phyloP scores from a whole-genome alignment of 2,329 filamentous ascomycete species.

The Aotearoamyces nothofagi region DNA sequence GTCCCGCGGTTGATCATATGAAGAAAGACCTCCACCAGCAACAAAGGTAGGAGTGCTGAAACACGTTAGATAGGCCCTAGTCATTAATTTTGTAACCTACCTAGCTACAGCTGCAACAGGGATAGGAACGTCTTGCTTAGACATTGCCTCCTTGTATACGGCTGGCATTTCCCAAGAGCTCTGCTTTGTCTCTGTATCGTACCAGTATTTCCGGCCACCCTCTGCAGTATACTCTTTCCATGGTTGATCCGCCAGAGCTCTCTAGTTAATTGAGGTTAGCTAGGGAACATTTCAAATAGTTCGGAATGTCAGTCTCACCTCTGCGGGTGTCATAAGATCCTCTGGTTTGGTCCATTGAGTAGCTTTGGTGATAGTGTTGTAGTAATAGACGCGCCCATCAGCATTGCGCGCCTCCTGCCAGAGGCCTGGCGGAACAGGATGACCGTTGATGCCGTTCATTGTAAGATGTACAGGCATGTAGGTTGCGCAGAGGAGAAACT shows the following conservation, averaged over 20 bases:
- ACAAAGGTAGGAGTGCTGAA: conserved; percentile 23
- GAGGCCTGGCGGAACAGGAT: conserved; percentile 26
- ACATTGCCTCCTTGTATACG: conserved; percentile 60
- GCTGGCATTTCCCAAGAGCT: conserved; percentile 94
- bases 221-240: conserved; percentile 89
- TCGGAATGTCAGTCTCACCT: conserved; percentile 37
- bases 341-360: conserved; percentile 93
- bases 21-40: conserved; percentile 22
- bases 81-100: too few relatives aligned
- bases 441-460: conserved; percentile 17
- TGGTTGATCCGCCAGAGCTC: conserved; percentile 64
- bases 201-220: conserved; percentile 87
- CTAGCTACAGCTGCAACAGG: conserved; percentile 28
- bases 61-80: too few relatives aligned
- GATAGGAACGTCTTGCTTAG: conserved; percentile 31
- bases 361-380: conserved; percentile 69
- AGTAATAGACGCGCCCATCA: conserved; percentile 83
- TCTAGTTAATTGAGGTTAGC: conserved; percentile 29
- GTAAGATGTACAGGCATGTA: too few relatives aligned
- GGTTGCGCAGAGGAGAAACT: too few relatives aligned
- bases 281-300: conserved; percentile 3
- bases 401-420: conserved; percentile 75
- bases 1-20: conserved; percentile 20
- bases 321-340: conserved; percentile 70
- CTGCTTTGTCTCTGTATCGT: conserved; percentile 79